Evolutionary conservation across 2,329 filamentous ascomycete genomes (phyloP).

Genomic region (Penicillium brevicompactum): DNA sequence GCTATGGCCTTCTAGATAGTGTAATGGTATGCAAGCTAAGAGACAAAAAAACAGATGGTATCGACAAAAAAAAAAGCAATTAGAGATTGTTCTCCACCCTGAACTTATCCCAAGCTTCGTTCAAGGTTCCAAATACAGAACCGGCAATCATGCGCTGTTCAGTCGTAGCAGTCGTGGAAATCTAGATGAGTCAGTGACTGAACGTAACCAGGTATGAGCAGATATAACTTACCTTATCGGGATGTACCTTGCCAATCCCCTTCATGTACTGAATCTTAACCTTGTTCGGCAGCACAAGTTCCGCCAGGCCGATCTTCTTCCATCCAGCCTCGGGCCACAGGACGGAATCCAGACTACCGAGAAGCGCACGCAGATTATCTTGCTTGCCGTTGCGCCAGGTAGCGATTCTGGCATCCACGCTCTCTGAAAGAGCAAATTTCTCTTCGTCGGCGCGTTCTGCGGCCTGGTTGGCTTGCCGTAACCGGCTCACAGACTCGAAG

Average conservation of each 20-base stretch:
- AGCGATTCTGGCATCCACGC: slow-evolving; percentile 76
- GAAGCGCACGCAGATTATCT: slow-evolving; percentile 84
- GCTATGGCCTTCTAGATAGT: background rate
- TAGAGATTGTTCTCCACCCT: slow-evolving; percentile 63
- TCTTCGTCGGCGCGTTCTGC: slow-evolving; percentile 88
- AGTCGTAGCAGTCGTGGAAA: slow-evolving; percentile 64
- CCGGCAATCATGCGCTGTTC: slow-evolving; percentile 69
- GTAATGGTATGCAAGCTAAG: slow-evolving; percentile 4
- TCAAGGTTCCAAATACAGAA: slow-evolving; percentile 65
- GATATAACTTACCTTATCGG: slow-evolving; percentile 78
- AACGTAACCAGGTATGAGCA: background rate
- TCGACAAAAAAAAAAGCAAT: background rate
- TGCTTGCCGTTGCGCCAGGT: slow-evolving; percentile 89
- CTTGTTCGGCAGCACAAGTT: slow-evolving; percentile 88
- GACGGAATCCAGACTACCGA: slow-evolving; percentile 84
- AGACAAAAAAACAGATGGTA: slow-evolving; percentile 3
- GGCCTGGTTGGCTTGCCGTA: slow-evolving; percentile 81
- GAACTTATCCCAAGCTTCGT: slow-evolving; percentile 71
- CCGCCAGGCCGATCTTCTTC: slow-evolving; percentile 95
- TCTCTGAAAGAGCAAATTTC: slow-evolving; percentile 84
- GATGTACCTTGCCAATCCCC: slow-evolving; percentile 97
- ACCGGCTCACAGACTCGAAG: slow-evolving; percentile 76
- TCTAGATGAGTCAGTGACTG: slow-evolving; percentile 43
- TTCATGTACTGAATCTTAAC: slow-evolving; percentile 99
- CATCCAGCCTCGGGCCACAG: slow-evolving; percentile 91